Evolutionary conservation across 2,329 filamentous ascomycete genomes (phyloP), one percentile per base, ranked within the genome.

Genomic region (Colletotrichum theobromicola): DNA sequence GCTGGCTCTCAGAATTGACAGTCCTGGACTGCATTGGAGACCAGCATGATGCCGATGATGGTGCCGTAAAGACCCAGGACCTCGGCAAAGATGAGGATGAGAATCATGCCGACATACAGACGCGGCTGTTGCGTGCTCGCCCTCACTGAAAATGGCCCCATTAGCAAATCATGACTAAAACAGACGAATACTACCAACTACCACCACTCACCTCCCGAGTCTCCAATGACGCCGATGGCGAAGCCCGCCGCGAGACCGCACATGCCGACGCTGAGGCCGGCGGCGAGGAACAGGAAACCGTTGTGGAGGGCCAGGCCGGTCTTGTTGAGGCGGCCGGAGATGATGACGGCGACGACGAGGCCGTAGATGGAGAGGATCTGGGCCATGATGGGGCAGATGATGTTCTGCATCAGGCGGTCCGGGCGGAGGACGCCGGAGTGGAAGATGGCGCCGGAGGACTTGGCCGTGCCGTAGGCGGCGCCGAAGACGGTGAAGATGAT

Each of bases 401-500:
- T 86, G 74, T 85, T 86, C 77, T 87, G 84, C 82, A 86, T 85
- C 71, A 88, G 78, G 66, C 83, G 83, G 5, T 87, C 85, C 7
- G 87, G 87, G 4, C 85, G 85, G 68, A 87, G 79, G 78, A 88
- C 80, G 70, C 85, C 85, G 30, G 82, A 81, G 28, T 85, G 79
- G 78, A 87, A 87, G 77, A 87, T 87, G 69, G 85, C 85, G 42
- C 82, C 81, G 61, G 83, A 77, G 61, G 85, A 86, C 76, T 85
- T 85, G 69, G 85, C 85, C 42, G 85, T 86, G 65, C 85, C 85
- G 77, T 87, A 87, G 64, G 85, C 82, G 66, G 85, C 85, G 65
- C 85, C 88, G 62, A 90, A 81, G 79, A 87, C 88, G 78, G 87
- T 87, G 83, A 90, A 87, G 80, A 89, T 84, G 74, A 90, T 89